A percentile compares a stretch with the other conserved stretches of the same genome.
These are phyloP conservation scores for Chrysosporium queenslandicum DNA, from an alignment of 2,329 filamentous ascomycete species.

Conservation along the genomic window DNA sequence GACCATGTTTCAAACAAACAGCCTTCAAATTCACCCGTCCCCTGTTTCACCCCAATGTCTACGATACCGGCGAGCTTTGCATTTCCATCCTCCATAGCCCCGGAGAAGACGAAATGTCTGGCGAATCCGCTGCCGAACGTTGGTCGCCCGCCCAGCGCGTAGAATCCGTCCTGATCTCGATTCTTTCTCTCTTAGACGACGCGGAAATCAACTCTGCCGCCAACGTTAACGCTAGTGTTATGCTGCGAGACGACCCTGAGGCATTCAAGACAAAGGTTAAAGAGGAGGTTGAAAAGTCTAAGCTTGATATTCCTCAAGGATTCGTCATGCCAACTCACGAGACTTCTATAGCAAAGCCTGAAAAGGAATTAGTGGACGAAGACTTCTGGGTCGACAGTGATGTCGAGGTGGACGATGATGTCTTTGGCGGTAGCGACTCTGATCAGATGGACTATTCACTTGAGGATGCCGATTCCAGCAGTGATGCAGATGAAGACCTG, in stretches of 20 bases:
- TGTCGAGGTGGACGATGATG: constrained; percentile 55
- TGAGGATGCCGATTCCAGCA: constrained; percentile 44
- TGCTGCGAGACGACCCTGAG: constrained; percentile 63
- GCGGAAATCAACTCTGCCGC: constrained; percentile 88
- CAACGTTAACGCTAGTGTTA: constrained; percentile 84
- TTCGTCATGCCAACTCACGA: constrained; percentile 72
- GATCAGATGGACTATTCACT: constrained; percentile 38
- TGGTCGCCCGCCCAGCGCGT: constrained; percentile 93
- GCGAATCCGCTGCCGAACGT: constrained; percentile 77
- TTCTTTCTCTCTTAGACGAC: constrained; percentile 84
- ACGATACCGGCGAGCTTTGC: constrained; percentile 79
- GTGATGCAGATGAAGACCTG: constrained; percentile 34
- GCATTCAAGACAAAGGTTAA: constrained; percentile 61
- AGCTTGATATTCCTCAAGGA: constrained; percentile 65
- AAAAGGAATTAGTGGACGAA: constrained; percentile 51
- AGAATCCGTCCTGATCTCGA: constrained; percentile 86
- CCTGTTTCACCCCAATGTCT: constrained; percentile 90
- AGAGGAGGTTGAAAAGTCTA: constrained; percentile 61
- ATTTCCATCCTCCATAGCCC: constrained; percentile 93
- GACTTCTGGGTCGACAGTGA: constrained; percentile 75
- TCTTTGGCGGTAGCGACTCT: constrained; percentile 64
- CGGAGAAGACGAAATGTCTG: constrained; percentile 85
- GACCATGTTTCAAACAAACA: constrained; percentile 19
- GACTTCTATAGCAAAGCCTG: constrained; percentile 40
- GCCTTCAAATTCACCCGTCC: constrained; percentile 74